Conservation (phyloP, 2,329 filamentous ascomycete genomes). For the Daldinia sp. region DNA sequence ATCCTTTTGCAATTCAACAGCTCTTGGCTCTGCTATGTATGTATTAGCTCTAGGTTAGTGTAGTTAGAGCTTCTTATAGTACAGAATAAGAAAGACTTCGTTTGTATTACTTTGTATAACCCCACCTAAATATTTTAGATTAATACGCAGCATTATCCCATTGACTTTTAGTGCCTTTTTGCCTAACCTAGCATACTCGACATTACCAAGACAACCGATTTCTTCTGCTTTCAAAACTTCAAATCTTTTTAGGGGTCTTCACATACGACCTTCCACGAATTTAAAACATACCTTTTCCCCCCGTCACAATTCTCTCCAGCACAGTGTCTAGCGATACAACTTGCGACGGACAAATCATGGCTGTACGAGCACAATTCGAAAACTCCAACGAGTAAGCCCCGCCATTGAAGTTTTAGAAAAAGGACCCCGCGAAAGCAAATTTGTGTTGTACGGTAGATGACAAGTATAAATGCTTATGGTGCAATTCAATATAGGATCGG, state of each 20-base stretch:
- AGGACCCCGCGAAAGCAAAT: conserved; percentile 31
- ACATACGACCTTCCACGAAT: too few relatives aligned
- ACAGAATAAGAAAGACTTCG: conserved; percentile 2
- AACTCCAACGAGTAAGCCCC: conserved; percentile 82
- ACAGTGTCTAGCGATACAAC: conserved; percentile 34
- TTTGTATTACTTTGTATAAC: conserved; percentile 7
- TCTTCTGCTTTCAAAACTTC: neutral
- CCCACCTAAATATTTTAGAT: conserved; percentile 24
- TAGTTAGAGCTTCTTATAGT: neutral
- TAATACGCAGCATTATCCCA: conserved; percentile 25
- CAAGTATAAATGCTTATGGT: conserved; percentile 26
- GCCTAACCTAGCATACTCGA: neutral
- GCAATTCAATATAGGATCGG: conserved; percentile 73
- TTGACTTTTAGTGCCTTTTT: neutral
- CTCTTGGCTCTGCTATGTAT: too few relatives aligned
- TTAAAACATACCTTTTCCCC: neutral
- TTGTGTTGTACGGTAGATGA: neutral
- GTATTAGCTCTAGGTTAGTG: neutral
- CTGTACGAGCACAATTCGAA: conserved; percentile 80
- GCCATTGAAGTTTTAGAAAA: conserved; percentile 33
- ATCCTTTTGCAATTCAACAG: too few relatives aligned
- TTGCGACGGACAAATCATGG: conserved; percentile 57
- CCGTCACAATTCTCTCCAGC: conserved; percentile 33
- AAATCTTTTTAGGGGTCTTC: too few relatives aligned
- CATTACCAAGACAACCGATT: neutral